phyloP scores from a whole-genome alignment of 768 basidiomycete species.

The Flagelloscypha sp. region DNA sequence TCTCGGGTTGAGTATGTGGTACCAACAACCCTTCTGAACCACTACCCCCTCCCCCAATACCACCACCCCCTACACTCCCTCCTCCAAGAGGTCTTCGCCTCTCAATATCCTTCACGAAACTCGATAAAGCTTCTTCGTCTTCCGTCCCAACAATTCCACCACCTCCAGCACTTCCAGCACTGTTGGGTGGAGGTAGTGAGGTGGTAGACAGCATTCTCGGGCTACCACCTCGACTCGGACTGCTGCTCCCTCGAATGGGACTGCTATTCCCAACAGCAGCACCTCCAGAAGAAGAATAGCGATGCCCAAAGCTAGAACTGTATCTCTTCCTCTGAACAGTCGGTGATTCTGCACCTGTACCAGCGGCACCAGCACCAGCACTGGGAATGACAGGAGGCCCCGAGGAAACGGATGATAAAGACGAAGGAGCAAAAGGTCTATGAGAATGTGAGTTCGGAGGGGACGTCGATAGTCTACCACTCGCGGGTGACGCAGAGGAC shows the following conservation, averaged over 20 bases:
- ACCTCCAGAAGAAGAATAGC: conserved; percentile 41
- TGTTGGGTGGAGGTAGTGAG: not conserved
- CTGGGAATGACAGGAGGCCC: conserved; percentile 2
- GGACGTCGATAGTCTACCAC: not conserved
- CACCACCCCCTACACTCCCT: conserved; percentile 25
- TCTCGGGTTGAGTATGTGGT: conserved; percentile 40
- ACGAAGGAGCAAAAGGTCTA: not conserved
- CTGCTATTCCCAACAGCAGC: conserved; percentile 25
- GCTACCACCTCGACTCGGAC: conserved; percentile 13
- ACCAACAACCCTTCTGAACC: conserved; percentile 4
- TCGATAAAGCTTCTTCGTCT: conserved; percentile 72
- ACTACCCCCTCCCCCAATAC: conserved; percentile 7
- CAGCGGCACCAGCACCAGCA: too few species aligned
- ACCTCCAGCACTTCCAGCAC: conserved; percentile 8
- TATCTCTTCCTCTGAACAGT: conserved; percentile 65
- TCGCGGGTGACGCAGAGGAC: conserved; percentile 3
- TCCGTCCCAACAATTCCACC: conserved; percentile 21
- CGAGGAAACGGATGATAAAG: not conserved
- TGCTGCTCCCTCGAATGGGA: conserved; percentile 29
- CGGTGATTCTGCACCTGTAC: too few species aligned
- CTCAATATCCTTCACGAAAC: conserved; percentile 73
- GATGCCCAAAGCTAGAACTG: conserved; percentile 71
- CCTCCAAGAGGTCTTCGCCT: conserved; percentile 51
- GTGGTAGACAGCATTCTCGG: conserved; percentile 5
- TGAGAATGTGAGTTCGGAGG: conserved; percentile 1